Evolutionary conservation across 2,329 filamentous ascomycete species (phyloP).

Genomic region (Botrytis deweyae): DNA sequence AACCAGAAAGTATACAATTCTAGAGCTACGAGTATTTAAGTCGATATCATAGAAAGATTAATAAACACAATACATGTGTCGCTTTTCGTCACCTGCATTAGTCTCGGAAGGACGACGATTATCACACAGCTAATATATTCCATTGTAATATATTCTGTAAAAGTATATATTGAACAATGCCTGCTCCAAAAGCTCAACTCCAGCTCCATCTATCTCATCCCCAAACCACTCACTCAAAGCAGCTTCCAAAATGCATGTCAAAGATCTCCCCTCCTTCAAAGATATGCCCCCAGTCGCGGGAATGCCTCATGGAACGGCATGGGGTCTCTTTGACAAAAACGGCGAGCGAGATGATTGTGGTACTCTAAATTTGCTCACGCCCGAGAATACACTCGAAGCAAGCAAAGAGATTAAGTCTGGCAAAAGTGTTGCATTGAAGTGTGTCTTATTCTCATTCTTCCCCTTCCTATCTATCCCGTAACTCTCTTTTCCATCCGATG

Average conservation of each 20-base stretch:
- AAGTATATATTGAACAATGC: not conserved
- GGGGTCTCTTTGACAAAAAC: conserved; percentile 41
- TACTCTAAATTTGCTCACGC: conserved; percentile 47
- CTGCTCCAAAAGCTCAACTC: not conserved
- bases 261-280: conserved; percentile 38
- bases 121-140: not conserved
- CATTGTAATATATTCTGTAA: not conserved
- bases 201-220: not conserved
- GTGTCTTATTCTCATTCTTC: not conserved
- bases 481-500: not conserved
- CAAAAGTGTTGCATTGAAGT: conserved; percentile 39
- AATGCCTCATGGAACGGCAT: conserved; percentile 45
- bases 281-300: conserved; percentile 43
- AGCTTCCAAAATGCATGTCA: not conserved
- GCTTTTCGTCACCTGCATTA: not conserved
- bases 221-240: not conserved
- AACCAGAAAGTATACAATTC: too few relatives aligned
- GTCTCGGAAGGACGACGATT: not conserved
- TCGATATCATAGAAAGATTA: not conserved
- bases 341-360: conserved; percentile 49
- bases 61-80: not conserved
- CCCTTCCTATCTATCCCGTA: not conserved
- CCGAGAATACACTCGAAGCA: conserved; percentile 43
- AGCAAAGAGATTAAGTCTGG: conserved; percentile 45
- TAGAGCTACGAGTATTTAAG: too few relatives aligned